These are phyloP conservation scores for Eutrema heterophyllum DNA, from an alignment of 345 rosid species.

Conservation along the genomic window DNA sequence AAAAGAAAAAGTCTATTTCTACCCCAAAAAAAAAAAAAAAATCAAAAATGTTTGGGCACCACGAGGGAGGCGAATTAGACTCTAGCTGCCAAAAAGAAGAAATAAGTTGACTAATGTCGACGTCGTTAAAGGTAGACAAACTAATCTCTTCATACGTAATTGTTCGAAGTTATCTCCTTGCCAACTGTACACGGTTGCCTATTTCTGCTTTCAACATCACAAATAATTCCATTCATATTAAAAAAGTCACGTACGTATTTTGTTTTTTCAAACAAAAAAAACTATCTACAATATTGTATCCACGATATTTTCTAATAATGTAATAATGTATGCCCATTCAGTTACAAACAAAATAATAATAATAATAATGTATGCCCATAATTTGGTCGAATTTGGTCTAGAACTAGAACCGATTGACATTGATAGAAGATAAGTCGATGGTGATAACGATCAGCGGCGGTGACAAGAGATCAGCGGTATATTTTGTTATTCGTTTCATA, in stretches of 20 bases:
- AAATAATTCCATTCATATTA: background rate
- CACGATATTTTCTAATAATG: background rate
- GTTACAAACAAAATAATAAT: too few species aligned
- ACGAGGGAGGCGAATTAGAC: too few species aligned
- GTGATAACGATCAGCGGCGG: too few species aligned
- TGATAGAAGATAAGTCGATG: background rate
- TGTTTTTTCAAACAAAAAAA: background rate
- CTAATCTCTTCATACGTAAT: conserved; percentile 14
- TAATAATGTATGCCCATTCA: background rate
- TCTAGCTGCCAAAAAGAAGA: background rate
- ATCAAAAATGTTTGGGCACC: too few species aligned
- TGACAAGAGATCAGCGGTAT: too few species aligned
- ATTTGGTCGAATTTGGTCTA: background rate
- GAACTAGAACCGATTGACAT: background rate
- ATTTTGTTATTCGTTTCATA: too few species aligned
- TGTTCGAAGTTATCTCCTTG: conserved; percentile 11
- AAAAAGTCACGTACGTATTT: background rate
- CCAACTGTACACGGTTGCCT: conserved; percentile 3
- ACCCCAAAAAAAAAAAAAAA: too few species aligned
- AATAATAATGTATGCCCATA: background rate
- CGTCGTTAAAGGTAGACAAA: background rate
- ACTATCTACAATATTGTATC: background rate
- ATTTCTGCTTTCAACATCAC: conserved; percentile 17
- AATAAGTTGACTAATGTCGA: conserved; percentile 3
- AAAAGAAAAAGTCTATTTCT: too few species aligned